These are phyloP conservation scores for Flaveria sonorensis DNA, from an alignment of 129 eudicot species.

Conservation along the genomic window DNA sequence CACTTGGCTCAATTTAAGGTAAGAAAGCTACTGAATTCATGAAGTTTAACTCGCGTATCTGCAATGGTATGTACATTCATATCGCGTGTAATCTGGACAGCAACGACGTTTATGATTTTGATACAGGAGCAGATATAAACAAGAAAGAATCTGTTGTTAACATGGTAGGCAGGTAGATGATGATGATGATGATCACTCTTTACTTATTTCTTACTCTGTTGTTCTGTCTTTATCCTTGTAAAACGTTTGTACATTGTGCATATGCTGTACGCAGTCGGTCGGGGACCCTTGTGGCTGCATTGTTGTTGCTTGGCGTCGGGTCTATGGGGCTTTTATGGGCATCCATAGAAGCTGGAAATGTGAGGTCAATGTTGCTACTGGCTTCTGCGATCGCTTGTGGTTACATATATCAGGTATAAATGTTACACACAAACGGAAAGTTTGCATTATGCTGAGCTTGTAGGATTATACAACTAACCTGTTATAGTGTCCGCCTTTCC, in stretches of 20 bases:
- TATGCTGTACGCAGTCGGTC: slow-evolving; percentile 73
- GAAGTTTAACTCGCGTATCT: background rate
- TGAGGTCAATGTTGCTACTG: slow-evolving; percentile 60
- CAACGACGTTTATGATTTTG: slow-evolving; percentile 98
- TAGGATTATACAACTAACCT: slow-evolving; percentile 14
- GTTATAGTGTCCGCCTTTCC: slow-evolving; percentile 88
- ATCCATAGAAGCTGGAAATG: slow-evolving; percentile 59
- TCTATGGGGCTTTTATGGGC: slow-evolving; percentile 63
- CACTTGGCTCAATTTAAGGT: slow-evolving; percentile 97
- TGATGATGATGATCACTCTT: background rate
- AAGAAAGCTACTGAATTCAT: slow-evolving; percentile 15
- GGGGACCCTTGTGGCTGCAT: slow-evolving; percentile 68
- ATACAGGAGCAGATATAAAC: slow-evolving; percentile 88
- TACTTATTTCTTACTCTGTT: background rate
- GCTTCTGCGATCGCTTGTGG: slow-evolving; percentile 65
- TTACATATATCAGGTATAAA: slow-evolving; percentile 81
- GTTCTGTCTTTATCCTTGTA: background rate
- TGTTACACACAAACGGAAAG: background rate
- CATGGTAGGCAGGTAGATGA: slow-evolving; percentile 69
- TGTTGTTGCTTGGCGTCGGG: slow-evolving; percentile 61
- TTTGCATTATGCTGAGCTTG: background rate
- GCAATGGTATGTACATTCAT: slow-evolving; percentile 12
- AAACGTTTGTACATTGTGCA: background rate
- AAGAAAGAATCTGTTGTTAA: slow-evolving; percentile 92
- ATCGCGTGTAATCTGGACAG: slow-evolving; percentile 51